Evolutionary conservation across 1,139 yeast genomes (phyloP).

Genomic region (Suhomyces atakaporum): DNA sequence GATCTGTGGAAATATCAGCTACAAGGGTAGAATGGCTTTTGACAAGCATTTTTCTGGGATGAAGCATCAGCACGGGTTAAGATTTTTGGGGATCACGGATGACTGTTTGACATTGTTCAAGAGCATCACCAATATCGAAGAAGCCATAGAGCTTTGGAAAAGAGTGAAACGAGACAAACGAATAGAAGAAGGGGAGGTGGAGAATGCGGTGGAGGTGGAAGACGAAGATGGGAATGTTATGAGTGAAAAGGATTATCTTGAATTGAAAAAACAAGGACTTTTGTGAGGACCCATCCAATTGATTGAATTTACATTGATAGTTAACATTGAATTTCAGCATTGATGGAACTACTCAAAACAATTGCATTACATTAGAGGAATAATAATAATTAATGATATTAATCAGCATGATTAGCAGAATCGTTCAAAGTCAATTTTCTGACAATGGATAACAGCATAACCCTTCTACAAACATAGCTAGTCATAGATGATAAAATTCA

Average conservation of each 20-base stretch:
- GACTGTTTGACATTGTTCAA: constrained; percentile 48
- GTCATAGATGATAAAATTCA: no score
- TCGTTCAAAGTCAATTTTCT: no score
- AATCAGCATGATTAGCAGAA: no score
- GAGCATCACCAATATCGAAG: constrained; percentile 67
- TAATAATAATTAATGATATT: no score
- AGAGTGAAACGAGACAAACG: constrained; percentile 43
- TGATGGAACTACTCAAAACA: no score
- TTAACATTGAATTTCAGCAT: no score
- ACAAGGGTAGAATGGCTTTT: constrained; percentile 73
- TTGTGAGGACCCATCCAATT: constrained; percentile 28
- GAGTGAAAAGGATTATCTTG: constrained; percentile 79
- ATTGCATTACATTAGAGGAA: no score
- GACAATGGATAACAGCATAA: no score
- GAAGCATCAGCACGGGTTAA: constrained; percentile 73
- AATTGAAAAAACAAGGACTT: constrained; percentile 82
- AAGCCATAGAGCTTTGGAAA: constrained; percentile 64
- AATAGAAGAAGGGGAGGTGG: constrained; percentile 44
- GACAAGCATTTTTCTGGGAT: constrained; percentile 72
- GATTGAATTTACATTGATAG: no score
- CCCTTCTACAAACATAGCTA: no score
- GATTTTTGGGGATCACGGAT: constrained; percentile 68
- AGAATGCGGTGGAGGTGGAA: constrained; percentile 76
- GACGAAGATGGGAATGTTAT: constrained; percentile 93
- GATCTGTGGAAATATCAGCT: constrained; percentile 76